phyloP scores from a whole-genome alignment of 73 alveolate species.

The Tetrahymena elliotti region DNA sequence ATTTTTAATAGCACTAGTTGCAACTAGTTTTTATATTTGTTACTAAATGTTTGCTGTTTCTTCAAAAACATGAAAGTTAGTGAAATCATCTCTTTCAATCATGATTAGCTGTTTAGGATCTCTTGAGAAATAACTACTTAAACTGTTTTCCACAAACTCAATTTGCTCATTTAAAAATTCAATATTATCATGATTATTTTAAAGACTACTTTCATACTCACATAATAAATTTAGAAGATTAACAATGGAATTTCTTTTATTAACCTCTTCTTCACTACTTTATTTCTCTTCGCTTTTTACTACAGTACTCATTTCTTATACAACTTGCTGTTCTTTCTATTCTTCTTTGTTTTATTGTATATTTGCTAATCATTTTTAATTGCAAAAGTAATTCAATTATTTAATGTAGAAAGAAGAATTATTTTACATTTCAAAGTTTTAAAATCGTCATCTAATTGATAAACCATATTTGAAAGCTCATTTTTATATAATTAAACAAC shows the following conservation, averaged over 20 bases:
- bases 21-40: background rate
- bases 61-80: background rate
- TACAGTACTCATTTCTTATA: background rate
- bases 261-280: background rate
- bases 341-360: background rate
- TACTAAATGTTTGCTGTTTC: background rate
- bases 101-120: background rate
- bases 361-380: background rate
- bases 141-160: background rate
- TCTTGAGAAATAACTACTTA: background rate
- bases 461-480: background rate
- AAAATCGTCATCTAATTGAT: background rate
- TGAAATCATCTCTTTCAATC: background rate
- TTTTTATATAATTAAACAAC: background rate
- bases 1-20: background rate
- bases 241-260: background rate
- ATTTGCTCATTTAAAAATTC: background rate
- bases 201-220: background rate
- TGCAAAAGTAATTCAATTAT: background rate
- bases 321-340: background rate
- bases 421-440: background rate
- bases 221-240: background rate
- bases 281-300: background rate
- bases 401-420: background rate
- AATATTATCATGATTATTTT: background rate